Evolutionary conservation across 2,329 filamentous ascomycete genomes (phyloP), one percentile per base, ranked within the genome.

Genomic region (Aspergillus phoenicis): DNA sequence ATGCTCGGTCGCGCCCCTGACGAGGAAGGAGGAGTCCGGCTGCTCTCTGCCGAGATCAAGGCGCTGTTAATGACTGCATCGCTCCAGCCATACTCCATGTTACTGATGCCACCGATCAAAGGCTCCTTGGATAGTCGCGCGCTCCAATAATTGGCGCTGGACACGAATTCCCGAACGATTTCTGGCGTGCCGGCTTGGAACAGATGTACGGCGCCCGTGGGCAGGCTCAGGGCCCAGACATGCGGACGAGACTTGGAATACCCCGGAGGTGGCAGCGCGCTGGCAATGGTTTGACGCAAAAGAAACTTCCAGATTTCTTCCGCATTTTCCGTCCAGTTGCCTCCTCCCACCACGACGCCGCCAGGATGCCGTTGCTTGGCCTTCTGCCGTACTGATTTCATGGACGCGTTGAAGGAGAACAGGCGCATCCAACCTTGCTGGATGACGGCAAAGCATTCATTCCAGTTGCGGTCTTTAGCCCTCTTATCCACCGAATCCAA

Each of bases 321-420:
- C 5, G 95, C 95, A 72, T 96, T 98, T 68, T 97, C 93, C 75
- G 94, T 94, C 95, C 95, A 99, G 75, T 99, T 98, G 24, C 95
- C 95, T 62, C 95, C 95, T 66, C 95, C 95, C 2, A 98, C 95
- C 6, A 90, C 84, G 28, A 88, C 86, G 11, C 86, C 87, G 8
- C 84, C 84, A 60, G 81, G 82, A 56, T 81, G 77, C 24, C 78
- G 80, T 62, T 81, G 82, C 61, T 82, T 71, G 76, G 81, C 64
- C 86, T 91, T 93, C 67, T 87, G 84, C 5, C 73, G 72, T 68
- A 88, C 81, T 1, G 90, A 91, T 74, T 95, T 95, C 64, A 81
- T 81, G 47, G 87, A 88, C n/a, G 87, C 84, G 51, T 88, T 89
- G 78, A 99, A 99, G 0, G 93, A 96, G 79, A 99, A 99, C 7